Conservation (phyloP, 768 basidiomycete genomes). For the Amanita subjunquillea region DNA sequence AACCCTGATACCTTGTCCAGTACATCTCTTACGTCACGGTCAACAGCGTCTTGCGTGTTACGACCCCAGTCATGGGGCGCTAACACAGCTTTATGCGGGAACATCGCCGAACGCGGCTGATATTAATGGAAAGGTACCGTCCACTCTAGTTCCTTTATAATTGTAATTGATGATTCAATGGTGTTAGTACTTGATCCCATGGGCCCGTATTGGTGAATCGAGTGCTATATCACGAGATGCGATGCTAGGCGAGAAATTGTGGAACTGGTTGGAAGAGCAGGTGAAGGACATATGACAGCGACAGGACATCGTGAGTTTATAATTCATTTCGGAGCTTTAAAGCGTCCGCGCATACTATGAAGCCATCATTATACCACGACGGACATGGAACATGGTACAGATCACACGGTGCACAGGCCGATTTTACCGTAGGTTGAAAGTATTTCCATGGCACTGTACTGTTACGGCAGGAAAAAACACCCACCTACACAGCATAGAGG, state of each 20-base stretch:
- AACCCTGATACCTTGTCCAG: not conserved
- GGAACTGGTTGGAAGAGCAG: constrained; percentile 36
- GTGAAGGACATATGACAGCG: constrained; percentile 10
- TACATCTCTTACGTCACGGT: not conserved
- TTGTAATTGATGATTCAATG: not conserved
- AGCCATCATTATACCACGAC: too few species aligned
- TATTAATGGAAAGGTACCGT: constrained; percentile 35
- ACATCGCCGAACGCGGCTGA: constrained; percentile 28
- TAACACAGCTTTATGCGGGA: constrained; percentile 42
- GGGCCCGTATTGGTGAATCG: constrained; percentile 24
- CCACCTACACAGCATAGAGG: too few species aligned
- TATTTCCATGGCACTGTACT: too few species aligned
- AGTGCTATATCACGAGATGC: constrained; percentile 16
- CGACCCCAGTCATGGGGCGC: constrained; percentile 27
- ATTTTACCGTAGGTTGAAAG: too few species aligned
- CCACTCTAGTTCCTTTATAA: not conserved
- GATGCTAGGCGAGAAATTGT: constrained; percentile 23
- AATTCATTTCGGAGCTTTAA: too few species aligned
- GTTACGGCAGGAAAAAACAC: too few species aligned
- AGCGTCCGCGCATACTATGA: too few species aligned
- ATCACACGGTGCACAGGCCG: too few species aligned
- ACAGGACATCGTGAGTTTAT: too few species aligned
- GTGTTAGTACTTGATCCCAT: constrained; percentile 30
- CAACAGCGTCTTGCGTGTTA: constrained; percentile 11
- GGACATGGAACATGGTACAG: too few species aligned